Conservation (phyloP, 371 early-diverging fungal species). For the Lichtheimia ornata region DNA sequence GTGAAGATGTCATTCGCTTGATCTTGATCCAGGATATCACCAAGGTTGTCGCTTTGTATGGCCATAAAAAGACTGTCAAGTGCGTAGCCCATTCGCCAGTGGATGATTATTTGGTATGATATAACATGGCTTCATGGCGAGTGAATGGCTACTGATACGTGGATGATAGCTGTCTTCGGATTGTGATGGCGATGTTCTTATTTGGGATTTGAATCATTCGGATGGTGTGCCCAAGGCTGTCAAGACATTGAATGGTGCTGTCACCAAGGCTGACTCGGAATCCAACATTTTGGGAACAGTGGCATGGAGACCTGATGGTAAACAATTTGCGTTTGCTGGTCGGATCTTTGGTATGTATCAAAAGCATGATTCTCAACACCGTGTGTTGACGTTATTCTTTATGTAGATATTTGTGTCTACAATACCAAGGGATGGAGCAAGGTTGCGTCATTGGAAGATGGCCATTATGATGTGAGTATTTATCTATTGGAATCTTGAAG, state of each 20-base stretch:
- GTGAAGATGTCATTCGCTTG: slow-evolving; percentile 42
- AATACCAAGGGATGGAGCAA: slow-evolving; percentile 42
- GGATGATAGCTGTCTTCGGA: slow-evolving; percentile 47
- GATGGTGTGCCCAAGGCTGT: slow-evolving; percentile 42
- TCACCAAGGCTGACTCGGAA: slow-evolving; percentile 10
- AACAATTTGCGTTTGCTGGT: slow-evolving; percentile 60
- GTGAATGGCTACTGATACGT: background rate
- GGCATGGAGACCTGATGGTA: slow-evolving; percentile 62
- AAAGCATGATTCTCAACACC: background rate
- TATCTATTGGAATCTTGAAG: no score
- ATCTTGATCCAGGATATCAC: slow-evolving; percentile 34
- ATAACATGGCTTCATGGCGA: background rate
- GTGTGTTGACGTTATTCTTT: background rate
- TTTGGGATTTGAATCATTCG: slow-evolving; percentile 57
- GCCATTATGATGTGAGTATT: slow-evolving; percentile 36
- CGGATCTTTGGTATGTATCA: slow-evolving; percentile 30
- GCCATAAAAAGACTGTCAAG: slow-evolving; percentile 43
- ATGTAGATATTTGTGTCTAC: slow-evolving; percentile 45
- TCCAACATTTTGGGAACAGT: slow-evolving; percentile 29
- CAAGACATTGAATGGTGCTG: slow-evolving; percentile 19
- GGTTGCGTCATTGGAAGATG: slow-evolving; percentile 29
- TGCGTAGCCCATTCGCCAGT: slow-evolving; percentile 44
- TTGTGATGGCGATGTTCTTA: slow-evolving; percentile 58
- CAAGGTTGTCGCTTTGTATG: slow-evolving; percentile 36
- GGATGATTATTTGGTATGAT: slow-evolving; percentile 39